Evolutionary conservation across 129 eudicot species (phyloP), one percentile per base, ranked within the genome.

Genomic region (Flaveria brownii): DNA sequence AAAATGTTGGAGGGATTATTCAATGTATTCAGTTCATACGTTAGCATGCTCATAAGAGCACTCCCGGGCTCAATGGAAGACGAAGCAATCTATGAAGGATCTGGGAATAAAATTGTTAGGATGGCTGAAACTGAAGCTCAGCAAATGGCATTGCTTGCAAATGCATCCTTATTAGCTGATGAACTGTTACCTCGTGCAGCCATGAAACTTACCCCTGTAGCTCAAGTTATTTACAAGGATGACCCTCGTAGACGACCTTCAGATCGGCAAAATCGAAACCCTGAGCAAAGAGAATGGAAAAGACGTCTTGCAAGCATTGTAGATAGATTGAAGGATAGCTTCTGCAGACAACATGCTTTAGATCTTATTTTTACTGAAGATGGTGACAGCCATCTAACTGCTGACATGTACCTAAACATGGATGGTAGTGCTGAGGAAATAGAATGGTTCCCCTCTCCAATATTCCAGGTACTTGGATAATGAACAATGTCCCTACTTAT

Each of bases 251-350:
- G 92, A 84, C 84, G 91, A 67, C 81, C 86, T 43, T 63, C 86
- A 8, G 99, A 93, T 64, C 87, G 93, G 75, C 93, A 91, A 71
- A 87, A 83, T 70, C 91, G 97, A 45, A 82, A 94, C 39, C 92
- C 99, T 23, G 99, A 94, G 83, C 97, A 88, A 74, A 87, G 96
- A 86, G 99, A 94, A 86, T 94, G 97, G 99, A 94, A 87, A 76
- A 89, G 89, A 78, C 93, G 96, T 51, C 96, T 94, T 69, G 90
- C 87, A 20, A 76, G 82, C 75, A 89, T 86, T 20, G 97, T 94
- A 65, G 99, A 94, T 79, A 87, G 97, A 78, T 84, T 94, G 82
- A 94, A 94, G 80, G 96, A 89, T 83, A 94, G 93, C 68, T 94
- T 94, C 75, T 94, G 99, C 76, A 87, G 90, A 70, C 97, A 94